Evolutionary conservation across 169 alveolate genomes (phyloP), one percentile per base, ranked within the genome.

Genomic region (Prorocentrum cordatum): DNA sequence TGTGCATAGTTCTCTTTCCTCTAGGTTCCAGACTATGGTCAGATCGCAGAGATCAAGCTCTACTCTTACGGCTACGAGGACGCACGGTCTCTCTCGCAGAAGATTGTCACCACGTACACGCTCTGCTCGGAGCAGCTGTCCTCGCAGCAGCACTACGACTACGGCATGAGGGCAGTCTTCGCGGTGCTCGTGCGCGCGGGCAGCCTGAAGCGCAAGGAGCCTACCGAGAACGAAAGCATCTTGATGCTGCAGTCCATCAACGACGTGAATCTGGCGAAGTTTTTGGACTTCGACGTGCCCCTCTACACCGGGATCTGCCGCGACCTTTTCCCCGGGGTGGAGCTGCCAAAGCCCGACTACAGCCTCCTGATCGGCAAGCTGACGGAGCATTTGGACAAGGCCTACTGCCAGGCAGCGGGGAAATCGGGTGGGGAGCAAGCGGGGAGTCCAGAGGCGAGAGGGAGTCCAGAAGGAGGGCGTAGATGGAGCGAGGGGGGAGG

Each of bases 101-200:
- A 96, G 93, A 95, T 96, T 94, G 91, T 95, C 7, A 95, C 97
- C 47, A 94, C 96, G 75, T 96, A 96, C 93, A 94, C 95, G 75
- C 94, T 96, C 62, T 95, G 97, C 92, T 95, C 97, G 50, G 96
- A 95, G 92, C 97, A 95, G 94, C 93, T 96, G 50, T 94, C 96
- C 47, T 95, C 96, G 82, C 96, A 96, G 92, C 92, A 92, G 92
- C 99, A 96, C 86, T 96, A 96, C 88, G 98, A 96, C 95, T 96
- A 97, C 96, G 99, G 99, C 75, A 95, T 96, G 83, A 94, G 99
- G 84, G 98, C 98, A 39, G 96, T 96, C 68, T 95, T 95, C 92
- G 95, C 98, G 16, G 99, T 96, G 89, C 92, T 96, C 83, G 97
- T 95, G 83, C 97, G 95, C 39, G 99, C 99, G 3, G 99, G 99